phyloP scores from a whole-genome alignment of 345 rosid genomes.

The Salix dunnii region DNA sequence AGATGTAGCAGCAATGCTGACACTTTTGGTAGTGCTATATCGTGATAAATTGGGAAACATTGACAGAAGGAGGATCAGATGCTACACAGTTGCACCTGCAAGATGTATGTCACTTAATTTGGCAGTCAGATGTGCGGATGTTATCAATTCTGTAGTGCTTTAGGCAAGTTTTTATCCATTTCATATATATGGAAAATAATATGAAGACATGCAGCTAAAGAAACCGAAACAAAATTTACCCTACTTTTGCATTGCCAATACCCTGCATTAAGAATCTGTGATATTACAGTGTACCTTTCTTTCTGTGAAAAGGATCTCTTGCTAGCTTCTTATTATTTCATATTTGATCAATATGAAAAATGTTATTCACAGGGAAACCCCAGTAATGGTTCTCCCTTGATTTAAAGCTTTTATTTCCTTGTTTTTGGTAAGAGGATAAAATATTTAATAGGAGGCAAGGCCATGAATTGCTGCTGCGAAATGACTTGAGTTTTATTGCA shows the following conservation, averaged over 20 bases:
- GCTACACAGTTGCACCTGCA: constrained; percentile 95
- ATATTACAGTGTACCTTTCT: background rate
- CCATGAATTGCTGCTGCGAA: background rate
- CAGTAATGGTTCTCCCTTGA: background rate
- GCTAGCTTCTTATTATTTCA: background rate
- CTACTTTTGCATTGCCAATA: background rate
- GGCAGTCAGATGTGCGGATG: constrained; percentile 94
- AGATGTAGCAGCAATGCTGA: constrained; percentile 84
- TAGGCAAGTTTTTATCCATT: constrained; percentile 51
- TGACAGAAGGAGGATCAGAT: constrained; percentile 74
- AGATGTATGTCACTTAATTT: constrained; percentile 94
- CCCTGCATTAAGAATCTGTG: background rate
- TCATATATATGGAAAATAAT: background rate
- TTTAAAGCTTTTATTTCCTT: background rate
- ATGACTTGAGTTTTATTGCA: too few relatives aligned
- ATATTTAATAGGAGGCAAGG: background rate
- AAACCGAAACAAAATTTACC: background rate
- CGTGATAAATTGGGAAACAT: constrained; percentile 64
- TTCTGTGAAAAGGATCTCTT: background rate
- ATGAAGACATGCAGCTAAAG: background rate
- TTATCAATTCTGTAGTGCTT: constrained; percentile 88
- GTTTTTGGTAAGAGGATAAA: background rate
- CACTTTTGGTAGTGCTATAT: constrained; percentile 60
- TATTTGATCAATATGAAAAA: background rate
- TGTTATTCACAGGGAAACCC: background rate